Percentiles rank a stretch among this genome's conserved stretches.
These are phyloP conservation scores for Combretum micranthum DNA, from an alignment of 345 rosid genomes.

Conservation along the genomic window DNA sequence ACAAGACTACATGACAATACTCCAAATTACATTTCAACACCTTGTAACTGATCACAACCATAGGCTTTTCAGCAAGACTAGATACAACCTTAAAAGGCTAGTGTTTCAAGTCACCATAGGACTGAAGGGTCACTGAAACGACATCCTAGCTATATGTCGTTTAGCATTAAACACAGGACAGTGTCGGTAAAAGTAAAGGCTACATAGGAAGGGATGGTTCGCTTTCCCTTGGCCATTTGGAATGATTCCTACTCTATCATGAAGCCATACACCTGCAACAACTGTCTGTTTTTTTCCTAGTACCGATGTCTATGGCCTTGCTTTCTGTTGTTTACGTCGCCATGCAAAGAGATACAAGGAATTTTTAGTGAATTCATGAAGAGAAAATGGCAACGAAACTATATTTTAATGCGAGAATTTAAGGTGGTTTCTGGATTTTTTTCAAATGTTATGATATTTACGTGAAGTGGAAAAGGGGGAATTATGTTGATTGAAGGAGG, in stretches of 20 bases:
- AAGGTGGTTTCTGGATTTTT: too few species aligned
- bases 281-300: conserved; percentile 31
- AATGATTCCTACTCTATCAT: conserved; percentile 33
- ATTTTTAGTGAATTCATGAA: background rate
- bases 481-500: too few species aligned
- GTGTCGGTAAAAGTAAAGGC: conserved; percentile 38
- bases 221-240: conserved; percentile 35
- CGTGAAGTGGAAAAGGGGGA: too few species aligned
- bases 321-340: conserved; percentile 8
- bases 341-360: background rate
- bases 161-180: conserved; percentile 26
- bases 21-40: too few species aligned
- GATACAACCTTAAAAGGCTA: conserved; percentile 25
- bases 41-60: conserved; percentile 19
- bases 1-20: too few species aligned
- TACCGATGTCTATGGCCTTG: conserved; percentile 28
- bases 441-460: too few species aligned
- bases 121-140: conserved; percentile 19
- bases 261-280: conserved; percentile 28
- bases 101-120: conserved; percentile 20
- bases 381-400: too few species aligned
- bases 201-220: conserved; percentile 29
- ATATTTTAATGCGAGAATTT: too few species aligned
- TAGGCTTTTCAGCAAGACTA: conserved; percentile 23
- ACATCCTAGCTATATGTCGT: conserved; percentile 23